Conservation (phyloP, 306 rosid genomes). For the Acacia confusa region DNA sequence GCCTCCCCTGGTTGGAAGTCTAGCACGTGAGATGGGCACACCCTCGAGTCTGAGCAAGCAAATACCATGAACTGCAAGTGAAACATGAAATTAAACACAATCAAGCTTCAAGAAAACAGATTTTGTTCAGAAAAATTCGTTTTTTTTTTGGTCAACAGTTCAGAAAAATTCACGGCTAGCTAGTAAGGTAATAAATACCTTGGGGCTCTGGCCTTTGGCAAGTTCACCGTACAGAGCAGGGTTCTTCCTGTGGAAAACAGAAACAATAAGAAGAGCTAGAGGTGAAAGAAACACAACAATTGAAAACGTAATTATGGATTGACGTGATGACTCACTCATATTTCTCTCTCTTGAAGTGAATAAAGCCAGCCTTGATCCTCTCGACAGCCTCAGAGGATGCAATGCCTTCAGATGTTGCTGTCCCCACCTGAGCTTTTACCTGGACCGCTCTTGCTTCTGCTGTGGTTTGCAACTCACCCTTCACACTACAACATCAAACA, state of each 20-base stretch:
- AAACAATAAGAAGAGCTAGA: conserved; percentile 19
- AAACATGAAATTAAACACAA: neutral
- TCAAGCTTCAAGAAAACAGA: neutral
- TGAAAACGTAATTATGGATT: neutral
- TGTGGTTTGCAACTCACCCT: conserved; percentile 54
- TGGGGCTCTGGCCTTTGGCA: conserved; percentile 92
- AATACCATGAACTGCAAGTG: conserved; percentile 81
- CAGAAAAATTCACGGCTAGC: neutral
- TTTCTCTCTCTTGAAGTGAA: conserved; percentile 92
- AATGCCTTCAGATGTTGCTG: conserved; percentile 36
- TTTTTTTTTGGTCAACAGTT: no score
- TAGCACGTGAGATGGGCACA: conserved; percentile 92
- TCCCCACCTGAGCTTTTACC: conserved; percentile 65
- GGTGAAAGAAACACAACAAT: neutral
- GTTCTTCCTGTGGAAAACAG: conserved; percentile 49
- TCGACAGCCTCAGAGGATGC: conserved; percentile 65
- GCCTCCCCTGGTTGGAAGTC: conserved; percentile 99
- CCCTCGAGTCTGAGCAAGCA: conserved; percentile 98
- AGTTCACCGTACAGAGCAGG: conserved; percentile 87
- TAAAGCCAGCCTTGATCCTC: conserved; percentile 75
- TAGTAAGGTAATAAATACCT: conserved; percentile 40
- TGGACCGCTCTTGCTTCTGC: conserved; percentile 83
- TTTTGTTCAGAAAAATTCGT: neutral
- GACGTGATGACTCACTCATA: conserved; percentile 59
- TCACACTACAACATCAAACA: conserved; percentile 52